Conservation (phyloP, 164 flowering plant genomes). For the Stephania japonica region DNA sequence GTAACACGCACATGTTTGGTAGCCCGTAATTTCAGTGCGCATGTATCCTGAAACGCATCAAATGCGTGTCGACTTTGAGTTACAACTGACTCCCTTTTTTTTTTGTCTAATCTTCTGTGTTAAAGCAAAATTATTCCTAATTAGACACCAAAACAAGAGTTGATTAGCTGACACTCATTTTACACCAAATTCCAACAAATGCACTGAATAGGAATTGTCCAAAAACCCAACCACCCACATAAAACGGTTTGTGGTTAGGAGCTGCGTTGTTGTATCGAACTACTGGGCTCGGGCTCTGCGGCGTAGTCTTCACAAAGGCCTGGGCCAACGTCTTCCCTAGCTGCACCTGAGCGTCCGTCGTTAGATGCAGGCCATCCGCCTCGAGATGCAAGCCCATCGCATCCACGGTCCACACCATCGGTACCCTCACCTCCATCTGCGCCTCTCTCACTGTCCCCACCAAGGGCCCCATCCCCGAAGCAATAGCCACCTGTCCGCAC, state of each 20-base stretch:
- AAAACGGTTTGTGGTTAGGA: not conserved
- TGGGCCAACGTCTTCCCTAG: constrained; percentile 25
- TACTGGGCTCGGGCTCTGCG: not conserved
- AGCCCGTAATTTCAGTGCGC: too few species aligned
- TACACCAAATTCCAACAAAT: too few species aligned
- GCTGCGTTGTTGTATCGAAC: constrained; percentile 2
- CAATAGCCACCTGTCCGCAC: constrained; percentile 44
- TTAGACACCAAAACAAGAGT: too few species aligned
- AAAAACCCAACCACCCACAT: too few species aligned
- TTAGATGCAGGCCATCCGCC: constrained; percentile 25
- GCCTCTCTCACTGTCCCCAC: constrained; percentile 45
- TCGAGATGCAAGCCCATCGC: constrained; percentile 47
- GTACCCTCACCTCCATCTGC: constrained; percentile 34
- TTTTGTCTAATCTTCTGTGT: too few species aligned
- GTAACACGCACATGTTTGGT: too few species aligned
- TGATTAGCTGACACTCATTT: too few species aligned
- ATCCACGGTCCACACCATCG: constrained; percentile 40
- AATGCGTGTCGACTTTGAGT: too few species aligned
- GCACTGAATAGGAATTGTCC: too few species aligned
- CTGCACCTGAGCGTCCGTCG: constrained; percentile 19
- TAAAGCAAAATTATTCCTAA: too few species aligned
- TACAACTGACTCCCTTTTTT: too few species aligned
- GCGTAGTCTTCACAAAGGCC: constrained; percentile 1
- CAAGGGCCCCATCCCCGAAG: constrained; percentile 44
- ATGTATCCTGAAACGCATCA: too few species aligned